Evolutionary conservation across 192 early-diverging fungal genomes (phyloP).

Genomic region (Umbelopsis sp.): DNA sequence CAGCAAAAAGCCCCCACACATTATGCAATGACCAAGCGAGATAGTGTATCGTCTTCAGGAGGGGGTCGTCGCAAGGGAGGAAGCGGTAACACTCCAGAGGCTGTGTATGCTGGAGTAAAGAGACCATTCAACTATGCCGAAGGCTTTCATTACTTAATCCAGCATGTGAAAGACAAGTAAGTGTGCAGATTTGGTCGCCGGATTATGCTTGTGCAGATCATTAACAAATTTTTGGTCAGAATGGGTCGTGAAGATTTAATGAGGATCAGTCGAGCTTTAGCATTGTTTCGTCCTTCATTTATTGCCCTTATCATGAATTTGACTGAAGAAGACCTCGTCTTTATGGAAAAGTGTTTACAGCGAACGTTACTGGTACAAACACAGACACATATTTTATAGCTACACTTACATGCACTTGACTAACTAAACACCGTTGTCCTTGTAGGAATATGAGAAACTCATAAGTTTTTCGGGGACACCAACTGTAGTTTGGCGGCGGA

Average conservation of each 20-base stretch:
- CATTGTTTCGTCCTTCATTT: conserved; percentile 90
- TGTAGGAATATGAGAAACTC: conserved; percentile 89
- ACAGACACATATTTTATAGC: not conserved
- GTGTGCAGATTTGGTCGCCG: not conserved
- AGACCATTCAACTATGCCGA: conserved; percentile 91
- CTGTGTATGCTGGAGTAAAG: conserved; percentile 79
- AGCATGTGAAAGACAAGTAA: conserved; percentile 75
- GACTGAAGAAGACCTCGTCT: conserved; percentile 91
- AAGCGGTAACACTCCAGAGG: conserved; percentile 50
- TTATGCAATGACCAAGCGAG: conserved; percentile 15
- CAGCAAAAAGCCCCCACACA: conserved; percentile 1
- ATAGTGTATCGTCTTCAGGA: conserved; percentile 11
- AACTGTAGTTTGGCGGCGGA: conserved; percentile 93
- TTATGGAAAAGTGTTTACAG: conserved; percentile 97
- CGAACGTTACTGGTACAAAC: conserved; percentile 75
- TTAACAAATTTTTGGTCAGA: conserved; percentile 42
- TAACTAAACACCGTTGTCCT: not conserved
- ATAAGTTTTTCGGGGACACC: conserved; percentile 94
- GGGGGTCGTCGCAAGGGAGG: conserved; percentile 18
- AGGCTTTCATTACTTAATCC: conserved; percentile 91
- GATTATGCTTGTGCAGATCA: not conserved
- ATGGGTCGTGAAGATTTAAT: conserved; percentile 89
- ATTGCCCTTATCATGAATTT: conserved; percentile 94
- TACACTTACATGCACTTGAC: not conserved
- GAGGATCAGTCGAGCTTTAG: conserved; percentile 86